phyloP scores from a whole-genome alignment of 495 filamentous ascomycete species.

The Trichoderma reesei region DNA sequence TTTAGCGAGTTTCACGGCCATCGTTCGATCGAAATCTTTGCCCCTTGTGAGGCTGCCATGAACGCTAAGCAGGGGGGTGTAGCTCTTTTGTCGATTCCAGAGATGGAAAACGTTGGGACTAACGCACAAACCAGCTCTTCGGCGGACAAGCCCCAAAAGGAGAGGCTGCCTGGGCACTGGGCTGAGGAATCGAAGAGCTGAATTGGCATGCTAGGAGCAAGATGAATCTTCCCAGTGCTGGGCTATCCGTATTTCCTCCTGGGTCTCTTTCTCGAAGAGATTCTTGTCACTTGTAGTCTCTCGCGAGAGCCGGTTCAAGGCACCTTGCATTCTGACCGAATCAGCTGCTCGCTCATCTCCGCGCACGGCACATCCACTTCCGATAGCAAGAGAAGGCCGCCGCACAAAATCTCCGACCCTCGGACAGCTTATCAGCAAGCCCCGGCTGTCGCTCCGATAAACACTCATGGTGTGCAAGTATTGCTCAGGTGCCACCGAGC shows the following conservation, averaged over 20 bases:
- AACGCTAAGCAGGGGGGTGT: not conserved
- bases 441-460: not conserved
- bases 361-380: not conserved
- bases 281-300: not conserved
- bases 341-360: not conserved
- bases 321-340: too few species aligned
- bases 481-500: not conserved
- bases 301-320: not conserved
- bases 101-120: conserved; percentile 1
- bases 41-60: conserved; percentile 5
- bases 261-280: not conserved
- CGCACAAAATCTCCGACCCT: conserved; percentile 3
- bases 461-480: not conserved
- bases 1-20: conserved; percentile 2
- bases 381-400: not conserved
- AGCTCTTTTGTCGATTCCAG: conserved; percentile 2
- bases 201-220: not conserved
- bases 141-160: conserved; percentile 3
- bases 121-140: not conserved
- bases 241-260: not conserved
- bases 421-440: not conserved
- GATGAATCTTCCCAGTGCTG: not conserved
- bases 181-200: not conserved
- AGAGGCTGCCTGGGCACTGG: not conserved
- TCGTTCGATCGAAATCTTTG: conserved; percentile 8